phyloP scores from a whole-genome alignment of 2,329 filamentous ascomycete genomes.

The Neofusicoccum cordaticola region DNA sequence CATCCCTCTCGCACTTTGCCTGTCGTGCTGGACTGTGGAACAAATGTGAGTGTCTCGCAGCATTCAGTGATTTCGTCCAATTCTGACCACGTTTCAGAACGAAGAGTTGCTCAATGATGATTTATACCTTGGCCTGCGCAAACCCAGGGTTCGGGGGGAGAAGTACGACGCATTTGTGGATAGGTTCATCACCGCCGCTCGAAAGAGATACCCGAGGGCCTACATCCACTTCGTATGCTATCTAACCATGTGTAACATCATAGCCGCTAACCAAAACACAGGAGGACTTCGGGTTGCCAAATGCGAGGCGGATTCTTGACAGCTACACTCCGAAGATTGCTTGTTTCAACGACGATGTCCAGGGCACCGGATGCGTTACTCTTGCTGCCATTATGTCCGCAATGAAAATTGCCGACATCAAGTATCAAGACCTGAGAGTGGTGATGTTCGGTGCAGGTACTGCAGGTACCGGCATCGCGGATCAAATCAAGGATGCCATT shows the following conservation, averaged over 20 bases:
- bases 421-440: constrained; percentile 66
- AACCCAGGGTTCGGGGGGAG: constrained; percentile 65
- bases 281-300: constrained; percentile 79
- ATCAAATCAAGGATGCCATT: constrained; percentile 79
- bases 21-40: constrained; percentile 82
- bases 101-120: constrained; percentile 70
- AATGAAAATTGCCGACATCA: constrained; percentile 64
- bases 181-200: constrained; percentile 65
- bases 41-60: constrained; percentile 51
- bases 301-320: constrained; percentile 74
- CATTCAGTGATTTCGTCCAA: constrained; percentile 8
- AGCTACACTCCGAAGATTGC: constrained; percentile 69
- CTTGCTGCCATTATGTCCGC: constrained; percentile 78
- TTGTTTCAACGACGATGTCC: constrained; percentile 90
- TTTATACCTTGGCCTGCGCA: constrained; percentile 72
- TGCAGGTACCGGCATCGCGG: constrained; percentile 81
- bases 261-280: neutral
- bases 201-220: constrained; percentile 70
- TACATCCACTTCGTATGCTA: constrained; percentile 70
- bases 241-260: neutral
- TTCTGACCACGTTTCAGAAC: constrained; percentile 48
- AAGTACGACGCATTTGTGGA: constrained; percentile 76
- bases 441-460: constrained; percentile 79
- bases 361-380: constrained; percentile 85
- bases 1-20: constrained; percentile 76